Percentiles rank a stretch among this genome's conserved stretches.
These are phyloP conservation scores for Ophiocytium majus DNA, from an alignment of 352 stramenopile genomes.

Conservation along the genomic window DNA sequence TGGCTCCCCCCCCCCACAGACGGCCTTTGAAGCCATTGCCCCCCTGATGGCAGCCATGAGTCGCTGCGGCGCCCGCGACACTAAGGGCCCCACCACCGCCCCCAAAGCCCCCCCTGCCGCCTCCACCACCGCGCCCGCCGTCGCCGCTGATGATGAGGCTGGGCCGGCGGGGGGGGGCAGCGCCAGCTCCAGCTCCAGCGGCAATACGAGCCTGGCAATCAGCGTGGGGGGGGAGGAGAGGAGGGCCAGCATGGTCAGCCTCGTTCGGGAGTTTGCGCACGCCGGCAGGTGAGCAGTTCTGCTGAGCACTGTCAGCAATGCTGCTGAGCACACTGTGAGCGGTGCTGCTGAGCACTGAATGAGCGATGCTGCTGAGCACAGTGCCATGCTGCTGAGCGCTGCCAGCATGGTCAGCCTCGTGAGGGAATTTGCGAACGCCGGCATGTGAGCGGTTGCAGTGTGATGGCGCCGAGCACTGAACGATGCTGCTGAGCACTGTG, in stretches of 20 bases:
- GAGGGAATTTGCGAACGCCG: slow-evolving; percentile 47
- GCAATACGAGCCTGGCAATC: neutral
- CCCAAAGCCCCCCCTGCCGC: neutral
- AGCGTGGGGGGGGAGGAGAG: slow-evolving; percentile 13
- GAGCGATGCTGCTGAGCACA: no score
- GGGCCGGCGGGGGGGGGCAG: neutral
- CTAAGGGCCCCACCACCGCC: neutral
- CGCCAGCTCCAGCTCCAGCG: neutral
- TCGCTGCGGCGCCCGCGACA: neutral
- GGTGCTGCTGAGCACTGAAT: no score
- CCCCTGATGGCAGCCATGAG: slow-evolving; percentile 16
- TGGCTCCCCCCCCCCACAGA: neutral
- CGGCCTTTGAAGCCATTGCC: slow-evolving; percentile 15
- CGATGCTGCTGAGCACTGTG: no score
- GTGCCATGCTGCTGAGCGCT: no score
- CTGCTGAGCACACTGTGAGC: no score
- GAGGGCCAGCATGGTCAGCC: slow-evolving; percentile 46
- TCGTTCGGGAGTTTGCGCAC: slow-evolving; percentile 50
- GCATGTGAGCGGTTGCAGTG: slow-evolving; percentile 21
- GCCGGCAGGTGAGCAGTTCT: slow-evolving; percentile 29
- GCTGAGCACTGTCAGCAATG: no score
- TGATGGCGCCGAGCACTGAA: no score
- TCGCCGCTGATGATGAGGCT: neutral
- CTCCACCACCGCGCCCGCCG: neutral
- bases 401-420: slow-evolving; percentile 51